Base-by-base conservation (phyloP, 306 rosid genomes). In the Vigna trinervia region DNA sequence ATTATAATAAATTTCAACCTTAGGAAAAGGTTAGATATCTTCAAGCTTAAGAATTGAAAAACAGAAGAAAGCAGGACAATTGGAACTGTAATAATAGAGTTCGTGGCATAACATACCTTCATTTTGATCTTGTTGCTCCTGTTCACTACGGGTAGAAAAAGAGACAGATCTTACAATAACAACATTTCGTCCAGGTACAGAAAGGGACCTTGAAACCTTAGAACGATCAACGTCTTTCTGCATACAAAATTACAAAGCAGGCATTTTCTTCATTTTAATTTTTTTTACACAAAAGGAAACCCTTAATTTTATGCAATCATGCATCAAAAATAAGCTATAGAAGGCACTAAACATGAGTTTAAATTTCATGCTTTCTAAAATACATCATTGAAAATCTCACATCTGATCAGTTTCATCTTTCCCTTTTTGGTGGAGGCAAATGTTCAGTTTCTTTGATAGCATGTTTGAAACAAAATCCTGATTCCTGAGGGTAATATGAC, bases 131-230 rank as follows among this genome's bases (percentile, higher is more conserved):
- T 85, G 67, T 63, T 72, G 81, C 22, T 71, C 83, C 13, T 78
- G 90, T 69, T 77, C 96, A 66, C 17, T 77, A 15, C 80, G 92
- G 66, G 79, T 61, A 57, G 87, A 81, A 56, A 92, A 90, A 11
- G 97, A 95, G 72, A 88, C 51, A 20, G 98, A 95, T 83, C 98
- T 91, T 68, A 92, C 92, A 74, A 92, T 87, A 72, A 95, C 90
- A 60, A 89, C 81, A 80, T 87, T 92, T 81, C 86, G 80, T 72
- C 86, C 93, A 48, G 98, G 97, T 74, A 94, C 81, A 12, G 98
- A 89, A 43, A 95, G 88, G 82, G 97, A 95, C 86, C 98, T 90
- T 65, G 97, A 92, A 82, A 95, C 96, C 82, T 86, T 81, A 38
- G 92, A 71, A 61, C 73, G 84, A 6, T 6, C 85, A 51, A 63